A percentile compares a stretch with the other conserved stretches of the same genome.
phyloP scores from a whole-genome alignment of 805 yeast species.

The Debaryomyces castellii region DNA sequence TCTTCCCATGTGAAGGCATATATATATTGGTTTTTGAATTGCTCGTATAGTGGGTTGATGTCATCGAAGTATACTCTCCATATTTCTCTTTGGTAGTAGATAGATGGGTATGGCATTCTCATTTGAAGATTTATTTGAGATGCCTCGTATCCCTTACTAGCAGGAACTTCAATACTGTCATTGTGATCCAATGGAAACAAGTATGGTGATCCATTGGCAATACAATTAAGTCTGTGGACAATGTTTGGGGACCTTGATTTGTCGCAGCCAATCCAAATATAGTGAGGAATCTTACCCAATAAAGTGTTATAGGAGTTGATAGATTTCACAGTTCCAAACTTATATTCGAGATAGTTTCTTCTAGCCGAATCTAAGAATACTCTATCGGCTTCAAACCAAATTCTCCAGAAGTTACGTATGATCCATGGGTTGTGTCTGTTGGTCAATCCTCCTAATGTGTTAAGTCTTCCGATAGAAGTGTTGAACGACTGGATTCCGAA shows the following conservation, averaged over 20 bases:
- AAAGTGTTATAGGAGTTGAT: constrained; percentile 62
- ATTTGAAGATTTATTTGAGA: constrained; percentile 60
- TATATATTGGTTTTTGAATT: constrained; percentile 76
- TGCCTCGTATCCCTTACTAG: constrained; percentile 76
- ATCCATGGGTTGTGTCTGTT: constrained; percentile 77
- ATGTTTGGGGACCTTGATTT: constrained; percentile 33
- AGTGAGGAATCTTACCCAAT: constrained; percentile 77
- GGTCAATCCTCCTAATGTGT: constrained; percentile 72
- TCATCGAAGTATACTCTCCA: constrained; percentile 84
- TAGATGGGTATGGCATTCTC: constrained; percentile 75
- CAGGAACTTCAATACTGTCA: constrained; percentile 19
- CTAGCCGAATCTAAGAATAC: constrained; percentile 78
- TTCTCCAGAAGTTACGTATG: constrained; percentile 77
- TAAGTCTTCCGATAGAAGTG: constrained; percentile 63
- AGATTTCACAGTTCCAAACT: constrained; percentile 78
- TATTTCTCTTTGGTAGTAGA: constrained; percentile 72
- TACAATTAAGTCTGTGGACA: constrained; percentile 67
- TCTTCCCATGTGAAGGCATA: constrained; percentile 93
- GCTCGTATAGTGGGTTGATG: constrained; percentile 61
- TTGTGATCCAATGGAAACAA: constrained; percentile 55
- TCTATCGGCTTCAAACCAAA: constrained; percentile 84
- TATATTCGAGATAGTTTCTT: constrained; percentile 79
- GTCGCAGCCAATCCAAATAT: constrained; percentile 73
- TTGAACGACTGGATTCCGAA: constrained; percentile 75
- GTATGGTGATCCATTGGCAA: constrained; percentile 82